Conservation (phyloP, 1,284 basidiomycete species). For the Psilocybe mexicana region DNA sequence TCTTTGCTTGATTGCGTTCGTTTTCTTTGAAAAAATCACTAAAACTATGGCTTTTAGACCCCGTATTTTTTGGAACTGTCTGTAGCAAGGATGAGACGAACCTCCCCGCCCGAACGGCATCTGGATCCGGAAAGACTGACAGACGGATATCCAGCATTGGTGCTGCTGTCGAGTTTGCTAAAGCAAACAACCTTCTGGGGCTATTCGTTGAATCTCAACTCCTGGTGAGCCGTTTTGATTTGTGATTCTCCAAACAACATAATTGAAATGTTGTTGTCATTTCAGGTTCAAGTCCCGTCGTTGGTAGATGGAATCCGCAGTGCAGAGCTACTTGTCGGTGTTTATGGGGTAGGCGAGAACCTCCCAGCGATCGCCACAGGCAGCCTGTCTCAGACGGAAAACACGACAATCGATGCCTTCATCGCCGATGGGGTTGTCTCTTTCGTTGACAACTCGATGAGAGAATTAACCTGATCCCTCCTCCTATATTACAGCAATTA, state of each 20-base stretch:
- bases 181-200: constrained; percentile 91
- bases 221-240: constrained; percentile 52
- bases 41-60: constrained; percentile 55
- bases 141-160: constrained; percentile 73
- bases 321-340: constrained; percentile 83
- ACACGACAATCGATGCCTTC: constrained; percentile 63
- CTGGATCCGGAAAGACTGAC: constrained; percentile 50
- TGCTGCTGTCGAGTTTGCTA: constrained; percentile 94
- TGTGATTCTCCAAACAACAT: neutral
- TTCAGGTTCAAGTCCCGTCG: constrained; percentile 74
- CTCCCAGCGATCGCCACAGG: constrained; percentile 42
- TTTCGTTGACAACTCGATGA: constrained; percentile 61
- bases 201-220: constrained; percentile 90
- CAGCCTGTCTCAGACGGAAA: constrained; percentile 40
- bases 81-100: constrained; percentile 66
- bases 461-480: constrained; percentile 40
- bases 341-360: constrained; percentile 63
- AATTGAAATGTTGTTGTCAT: neutral
- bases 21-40: constrained; percentile 20
- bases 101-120: constrained; percentile 41
- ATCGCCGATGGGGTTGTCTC: constrained; percentile 61
- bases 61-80: constrained; percentile 91
- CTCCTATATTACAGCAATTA: constrained; percentile 21
- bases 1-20: neutral
- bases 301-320: constrained; percentile 86